Conservation (phyloP, 129 eudicot species). For the Pulicaria dysenterica region DNA sequence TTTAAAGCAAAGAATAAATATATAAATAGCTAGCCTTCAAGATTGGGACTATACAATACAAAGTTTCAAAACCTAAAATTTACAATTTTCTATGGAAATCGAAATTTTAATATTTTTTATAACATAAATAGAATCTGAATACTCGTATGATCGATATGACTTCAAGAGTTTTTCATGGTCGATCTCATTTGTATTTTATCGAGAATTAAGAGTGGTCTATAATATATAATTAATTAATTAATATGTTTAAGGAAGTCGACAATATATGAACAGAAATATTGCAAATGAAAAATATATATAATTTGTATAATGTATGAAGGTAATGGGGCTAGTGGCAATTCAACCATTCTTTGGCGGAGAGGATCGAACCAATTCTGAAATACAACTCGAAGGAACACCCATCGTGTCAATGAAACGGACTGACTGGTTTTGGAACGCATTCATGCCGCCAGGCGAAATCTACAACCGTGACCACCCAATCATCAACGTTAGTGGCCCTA, state of each 20-base stretch:
- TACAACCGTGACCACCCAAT: constrained; percentile 30
- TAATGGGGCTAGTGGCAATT: constrained; percentile 29
- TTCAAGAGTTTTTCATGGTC: no score
- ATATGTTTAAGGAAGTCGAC: no score
- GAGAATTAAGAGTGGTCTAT: neutral
- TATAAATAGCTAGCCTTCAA: no score
- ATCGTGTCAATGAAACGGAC: constrained; percentile 12
- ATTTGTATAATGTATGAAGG: constrained; percentile 12
- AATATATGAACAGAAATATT: neutral
- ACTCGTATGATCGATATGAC: no score
- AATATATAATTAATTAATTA: no score
- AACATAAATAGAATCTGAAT: no score
- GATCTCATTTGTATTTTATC: neutral
- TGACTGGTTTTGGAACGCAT: constrained; percentile 40
- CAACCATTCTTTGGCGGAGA: constrained; percentile 45
- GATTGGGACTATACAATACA: no score
- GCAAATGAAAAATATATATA: neutral
- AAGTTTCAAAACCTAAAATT: no score
- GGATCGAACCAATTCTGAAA: constrained; percentile 36
- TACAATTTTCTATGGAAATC: no score
- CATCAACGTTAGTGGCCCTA: constrained; percentile 36
- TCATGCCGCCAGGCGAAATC: constrained; percentile 31
- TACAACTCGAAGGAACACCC: neutral
- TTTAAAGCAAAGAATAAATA: no score
- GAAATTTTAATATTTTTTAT: no score